These are phyloP conservation scores for Paraconiothyrium brasiliense DNA, from an alignment of 2,329 filamentous ascomycete species.

Conservation along the genomic window DNA sequence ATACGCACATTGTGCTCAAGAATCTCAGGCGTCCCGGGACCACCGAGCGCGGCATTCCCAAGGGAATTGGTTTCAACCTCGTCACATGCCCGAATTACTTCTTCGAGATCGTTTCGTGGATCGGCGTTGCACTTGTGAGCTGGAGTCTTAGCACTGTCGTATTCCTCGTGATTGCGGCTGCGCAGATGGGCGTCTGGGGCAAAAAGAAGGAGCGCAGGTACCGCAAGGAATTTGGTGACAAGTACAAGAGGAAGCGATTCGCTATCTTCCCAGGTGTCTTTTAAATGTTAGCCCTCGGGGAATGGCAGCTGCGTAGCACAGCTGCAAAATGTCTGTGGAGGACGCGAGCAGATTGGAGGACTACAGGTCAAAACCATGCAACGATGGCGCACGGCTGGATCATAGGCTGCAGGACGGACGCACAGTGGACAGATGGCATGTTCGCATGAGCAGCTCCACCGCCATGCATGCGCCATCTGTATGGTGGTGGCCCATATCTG, in stretches of 20 bases:
- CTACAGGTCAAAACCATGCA: background rate
- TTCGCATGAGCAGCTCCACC: slow-evolving; percentile 9
- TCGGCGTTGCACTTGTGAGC: slow-evolving; percentile 80
- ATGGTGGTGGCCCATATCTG: background rate
- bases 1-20: slow-evolving; percentile 81
- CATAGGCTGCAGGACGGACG: background rate
- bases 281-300: slow-evolving; percentile 48
- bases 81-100: slow-evolving; percentile 99
- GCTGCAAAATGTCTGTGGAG: background rate
- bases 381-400: background rate
- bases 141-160: slow-evolving; percentile 80
- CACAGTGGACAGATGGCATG: background rate
- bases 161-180: slow-evolving; percentile 77
- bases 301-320: background rate
- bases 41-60: slow-evolving; percentile 84
- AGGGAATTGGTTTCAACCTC: slow-evolving; percentile 81
- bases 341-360: slow-evolving; percentile 1
- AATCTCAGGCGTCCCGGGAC: slow-evolving; percentile 80
- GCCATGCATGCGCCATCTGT: background rate
- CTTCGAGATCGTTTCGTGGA: slow-evolving; percentile 89
- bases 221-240: slow-evolving; percentile 88
- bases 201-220: slow-evolving; percentile 92
- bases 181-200: slow-evolving; percentile 88
- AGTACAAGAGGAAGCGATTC: slow-evolving; percentile 94
- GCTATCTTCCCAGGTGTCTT: slow-evolving; percentile 82